These are phyloP conservation scores for Glutinoglossum americanum DNA, from an alignment of 495 filamentous ascomycete species.

Conservation along the genomic window DNA sequence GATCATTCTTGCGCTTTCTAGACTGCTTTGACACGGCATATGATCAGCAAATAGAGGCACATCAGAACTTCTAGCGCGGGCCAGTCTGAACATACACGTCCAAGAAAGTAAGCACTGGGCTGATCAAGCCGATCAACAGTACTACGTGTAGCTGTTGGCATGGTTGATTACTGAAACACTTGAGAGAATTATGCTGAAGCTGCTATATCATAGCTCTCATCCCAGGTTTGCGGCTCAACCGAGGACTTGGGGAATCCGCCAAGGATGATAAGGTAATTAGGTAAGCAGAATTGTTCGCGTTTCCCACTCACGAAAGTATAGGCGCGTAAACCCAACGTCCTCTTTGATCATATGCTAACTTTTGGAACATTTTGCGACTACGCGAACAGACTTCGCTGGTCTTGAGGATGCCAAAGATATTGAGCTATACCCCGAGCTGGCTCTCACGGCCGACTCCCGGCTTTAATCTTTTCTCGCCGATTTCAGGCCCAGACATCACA, in stretches of 20 bases:
- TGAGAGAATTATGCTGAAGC: too few species aligned
- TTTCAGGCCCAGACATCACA: slow-evolving; percentile 4
- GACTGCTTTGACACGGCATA: neutral
- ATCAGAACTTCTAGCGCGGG: neutral
- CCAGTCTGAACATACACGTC: slow-evolving; percentile 32
- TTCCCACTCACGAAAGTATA: neutral
- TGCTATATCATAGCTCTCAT: too few species aligned
- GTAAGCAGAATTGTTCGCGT: neutral
- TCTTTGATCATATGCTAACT: neutral
- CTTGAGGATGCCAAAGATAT: slow-evolving; percentile 50
- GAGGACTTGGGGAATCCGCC: too few species aligned
- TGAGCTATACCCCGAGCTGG: slow-evolving; percentile 66
- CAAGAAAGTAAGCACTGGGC: slow-evolving; percentile 70
- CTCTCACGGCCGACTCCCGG: slow-evolving; percentile 53
- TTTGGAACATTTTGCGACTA: neutral
- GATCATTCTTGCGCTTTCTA: slow-evolving; percentile 28
- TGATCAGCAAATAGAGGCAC: neutral
- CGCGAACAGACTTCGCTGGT: neutral
- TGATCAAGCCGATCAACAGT: slow-evolving; percentile 77
- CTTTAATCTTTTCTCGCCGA: slow-evolving; percentile 41
- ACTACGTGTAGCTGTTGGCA: slow-evolving; percentile 12
- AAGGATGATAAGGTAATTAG: neutral
- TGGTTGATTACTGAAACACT: neutral
- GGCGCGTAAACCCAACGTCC: neutral
- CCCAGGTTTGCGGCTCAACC: too few species aligned